Percentiles rank a stretch among this genome's conserved stretches.
Conservation (phyloP, 495 filamentous ascomycete species). For the Penicillium manginii region DNA sequence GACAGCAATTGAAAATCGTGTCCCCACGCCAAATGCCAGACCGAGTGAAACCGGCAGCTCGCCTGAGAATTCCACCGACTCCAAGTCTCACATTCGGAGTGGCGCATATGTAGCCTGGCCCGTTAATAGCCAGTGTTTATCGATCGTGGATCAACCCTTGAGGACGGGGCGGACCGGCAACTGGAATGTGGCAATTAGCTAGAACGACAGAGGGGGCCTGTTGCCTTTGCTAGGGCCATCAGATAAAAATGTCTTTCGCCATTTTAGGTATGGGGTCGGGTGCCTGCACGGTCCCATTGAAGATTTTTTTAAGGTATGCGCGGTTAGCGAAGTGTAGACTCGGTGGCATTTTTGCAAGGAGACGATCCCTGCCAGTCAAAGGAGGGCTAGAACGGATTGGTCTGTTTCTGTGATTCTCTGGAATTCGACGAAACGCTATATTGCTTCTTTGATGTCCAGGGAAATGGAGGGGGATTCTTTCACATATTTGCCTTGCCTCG, state of each 20-base stretch:
- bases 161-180: slow-evolving; percentile 18
- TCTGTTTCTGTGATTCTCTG: slow-evolving; percentile 1
- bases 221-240: background rate
- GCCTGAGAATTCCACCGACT: background rate
- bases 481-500: background rate
- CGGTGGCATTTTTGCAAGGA: slow-evolving; percentile 11
- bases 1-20: background rate
- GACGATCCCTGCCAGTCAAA: slow-evolving; percentile 14
- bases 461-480: slow-evolving; percentile 6
- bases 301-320: slow-evolving; percentile 13
- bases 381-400: slow-evolving; percentile 3
- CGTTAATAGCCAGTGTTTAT: slow-evolving; percentile 1
- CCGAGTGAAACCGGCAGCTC: background rate
- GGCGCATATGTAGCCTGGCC: background rate
- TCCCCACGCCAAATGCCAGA: background rate
- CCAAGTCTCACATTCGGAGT: background rate
- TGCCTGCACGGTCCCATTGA: background rate
- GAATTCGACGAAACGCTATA: slow-evolving; percentile 7
- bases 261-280: slow-evolving; percentile 3
- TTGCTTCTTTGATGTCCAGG: background rate
- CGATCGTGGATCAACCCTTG: slow-evolving; percentile 16
- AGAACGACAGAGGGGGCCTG: background rate
- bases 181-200: slow-evolving; percentile 21
- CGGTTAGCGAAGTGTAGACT: slow-evolving; percentile 8
- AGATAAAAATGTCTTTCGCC: slow-evolving; percentile 11